phyloP scores from a whole-genome alignment of 1,284 basidiomycete species.

The Lignosus rhinocerotis region DNA sequence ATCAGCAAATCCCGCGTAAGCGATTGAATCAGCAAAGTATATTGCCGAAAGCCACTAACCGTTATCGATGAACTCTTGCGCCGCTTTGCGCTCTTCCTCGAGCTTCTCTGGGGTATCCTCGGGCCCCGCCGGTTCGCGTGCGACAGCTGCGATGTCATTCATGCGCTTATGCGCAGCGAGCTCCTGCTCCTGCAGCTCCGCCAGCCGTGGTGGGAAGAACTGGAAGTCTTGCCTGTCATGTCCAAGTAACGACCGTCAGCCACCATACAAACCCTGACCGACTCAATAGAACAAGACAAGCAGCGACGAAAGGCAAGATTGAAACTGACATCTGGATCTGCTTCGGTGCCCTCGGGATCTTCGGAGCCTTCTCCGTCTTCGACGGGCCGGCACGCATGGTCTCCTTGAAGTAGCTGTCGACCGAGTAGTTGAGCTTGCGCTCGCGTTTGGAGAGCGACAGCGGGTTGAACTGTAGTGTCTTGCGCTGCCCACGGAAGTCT shows the following conservation, averaged over 20 bases:
- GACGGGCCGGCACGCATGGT: constrained; percentile 79
- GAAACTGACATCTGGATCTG: constrained; percentile 75
- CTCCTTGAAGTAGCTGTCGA: constrained; percentile 94
- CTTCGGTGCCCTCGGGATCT: constrained; percentile 87
- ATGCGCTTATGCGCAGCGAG: constrained; percentile 76
- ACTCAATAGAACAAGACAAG: no score
- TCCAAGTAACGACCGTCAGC: not conserved
- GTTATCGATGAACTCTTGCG: constrained; percentile 87
- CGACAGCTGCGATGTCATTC: constrained; percentile 75
- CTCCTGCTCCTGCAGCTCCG: constrained; percentile 88
- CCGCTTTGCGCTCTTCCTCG: constrained; percentile 78
- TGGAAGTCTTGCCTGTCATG: constrained; percentile 90
- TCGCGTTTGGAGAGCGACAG: constrained; percentile 95
- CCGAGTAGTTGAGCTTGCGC: constrained; percentile 94
- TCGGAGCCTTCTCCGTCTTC: constrained; percentile 83
- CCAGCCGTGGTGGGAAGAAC: constrained; percentile 87
- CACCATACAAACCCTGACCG: not conserved
- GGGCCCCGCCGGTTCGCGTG: constrained; percentile 68
- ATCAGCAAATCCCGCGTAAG: not conserved
- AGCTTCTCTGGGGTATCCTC: constrained; percentile 84
- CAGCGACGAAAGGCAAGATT: not conserved
- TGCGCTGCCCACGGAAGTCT: constrained; percentile 80
- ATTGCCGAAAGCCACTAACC: constrained; percentile 42
- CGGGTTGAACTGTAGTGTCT: constrained; percentile 75
- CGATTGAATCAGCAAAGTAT: not conserved